A percentile compares a stretch with the other conserved stretches of the same genome.
Evolutionary conservation across 2,329 filamentous ascomycete species (phyloP).

Genomic region (Penicillium sp.): DNA sequence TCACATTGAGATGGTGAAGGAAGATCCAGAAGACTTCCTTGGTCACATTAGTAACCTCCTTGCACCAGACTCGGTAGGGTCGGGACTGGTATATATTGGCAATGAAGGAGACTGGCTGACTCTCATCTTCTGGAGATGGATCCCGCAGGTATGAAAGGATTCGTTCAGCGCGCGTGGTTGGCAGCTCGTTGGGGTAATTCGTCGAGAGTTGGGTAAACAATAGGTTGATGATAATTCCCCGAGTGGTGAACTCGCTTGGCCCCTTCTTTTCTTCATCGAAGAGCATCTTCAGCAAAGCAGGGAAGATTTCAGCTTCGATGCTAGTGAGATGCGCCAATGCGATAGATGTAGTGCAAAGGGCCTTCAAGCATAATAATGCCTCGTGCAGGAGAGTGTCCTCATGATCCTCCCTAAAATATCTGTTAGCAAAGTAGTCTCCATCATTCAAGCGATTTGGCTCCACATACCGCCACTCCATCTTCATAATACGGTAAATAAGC

Average conservation of each 20-base stretch:
- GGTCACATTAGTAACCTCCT: constrained; percentile 87
- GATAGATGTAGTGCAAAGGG: constrained; percentile 85
- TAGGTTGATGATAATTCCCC: constrained; percentile 84
- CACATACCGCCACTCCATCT: constrained; percentile 88
- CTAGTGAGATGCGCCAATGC: constrained; percentile 80
- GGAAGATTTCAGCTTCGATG: constrained; percentile 81
- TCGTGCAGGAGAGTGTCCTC: constrained; percentile 93
- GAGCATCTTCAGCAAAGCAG: constrained; percentile 81
- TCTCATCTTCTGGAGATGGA: constrained; percentile 72
- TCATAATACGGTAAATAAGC: constrained; percentile 87
- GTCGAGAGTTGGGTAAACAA: constrained; percentile 85
- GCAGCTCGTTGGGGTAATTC: constrained; percentile 63
- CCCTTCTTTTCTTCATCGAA: constrained; percentile 99
- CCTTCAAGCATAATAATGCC: constrained; percentile 89
- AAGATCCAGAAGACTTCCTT: constrained; percentile 99
- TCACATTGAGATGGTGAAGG: constrained; percentile 87
- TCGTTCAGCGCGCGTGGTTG: constrained; percentile 66
- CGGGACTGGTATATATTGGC: constrained; percentile 83
- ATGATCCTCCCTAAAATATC: constrained; percentile 75
- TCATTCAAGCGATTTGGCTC: neutral
- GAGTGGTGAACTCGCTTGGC: constrained; percentile 92
- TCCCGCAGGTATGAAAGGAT: constrained; percentile 81
- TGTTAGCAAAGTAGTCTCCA: constrained; percentile 29
- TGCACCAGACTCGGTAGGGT: constrained; percentile 92
- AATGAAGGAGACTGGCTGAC: constrained; percentile 81